Conservation (phyloP, 768 basidiomycete species). For the Phylloporus rhodoxanthus region DNA sequence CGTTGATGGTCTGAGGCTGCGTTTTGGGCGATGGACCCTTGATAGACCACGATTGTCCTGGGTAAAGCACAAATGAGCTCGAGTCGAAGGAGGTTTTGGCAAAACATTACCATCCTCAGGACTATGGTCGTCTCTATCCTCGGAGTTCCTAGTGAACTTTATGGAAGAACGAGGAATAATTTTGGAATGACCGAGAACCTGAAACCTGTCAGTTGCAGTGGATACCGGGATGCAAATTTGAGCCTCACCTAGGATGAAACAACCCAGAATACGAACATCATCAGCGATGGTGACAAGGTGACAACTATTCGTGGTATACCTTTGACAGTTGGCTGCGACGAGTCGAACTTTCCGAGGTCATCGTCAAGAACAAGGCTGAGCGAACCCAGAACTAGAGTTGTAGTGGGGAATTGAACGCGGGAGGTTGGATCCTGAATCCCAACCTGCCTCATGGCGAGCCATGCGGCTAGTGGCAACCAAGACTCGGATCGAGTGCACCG, state of each 20-base stretch:
- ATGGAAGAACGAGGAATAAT: neutral
- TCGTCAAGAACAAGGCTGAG: constrained; percentile 1
- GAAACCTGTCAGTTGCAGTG: neutral
- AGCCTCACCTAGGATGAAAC: neutral
- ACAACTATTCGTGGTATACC: constrained; percentile 6
- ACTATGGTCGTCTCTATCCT: neutral
- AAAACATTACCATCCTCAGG: constrained; percentile 10
- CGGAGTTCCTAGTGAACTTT: neutral
- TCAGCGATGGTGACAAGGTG: neutral
- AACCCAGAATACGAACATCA: neutral
- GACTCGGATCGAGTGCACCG: too few relatives aligned
- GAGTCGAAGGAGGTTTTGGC: neutral
- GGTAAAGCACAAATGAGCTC: constrained; percentile 5
- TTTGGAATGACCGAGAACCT: neutral
- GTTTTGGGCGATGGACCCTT: neutral
- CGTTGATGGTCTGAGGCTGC: constrained; percentile 21
- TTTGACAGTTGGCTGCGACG: neutral
- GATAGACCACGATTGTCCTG: neutral
- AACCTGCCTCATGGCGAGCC: constrained; percentile 21
- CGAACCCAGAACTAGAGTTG: neutral
- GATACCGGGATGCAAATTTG: neutral
- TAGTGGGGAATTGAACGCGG: constrained; percentile 2
- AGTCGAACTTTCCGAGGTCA: neutral
- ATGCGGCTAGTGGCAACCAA: constrained; percentile 2
- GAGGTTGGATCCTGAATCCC: neutral